phyloP scores from a whole-genome alignment of 495 filamentous ascomycete species.

The Podospora pseudoanserina region DNA sequence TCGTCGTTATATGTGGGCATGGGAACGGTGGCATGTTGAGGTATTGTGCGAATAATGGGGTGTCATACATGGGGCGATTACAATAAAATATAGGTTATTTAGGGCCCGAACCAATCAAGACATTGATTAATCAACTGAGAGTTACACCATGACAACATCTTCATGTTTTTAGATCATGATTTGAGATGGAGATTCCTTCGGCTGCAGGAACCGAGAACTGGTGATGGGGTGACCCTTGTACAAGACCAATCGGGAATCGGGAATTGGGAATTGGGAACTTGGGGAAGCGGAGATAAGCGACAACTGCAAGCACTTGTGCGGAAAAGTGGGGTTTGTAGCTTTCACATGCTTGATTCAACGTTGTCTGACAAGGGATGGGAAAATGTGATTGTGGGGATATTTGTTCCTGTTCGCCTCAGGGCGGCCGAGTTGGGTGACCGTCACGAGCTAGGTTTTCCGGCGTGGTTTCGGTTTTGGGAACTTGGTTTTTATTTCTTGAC shows the following conservation, averaged over 20 bases:
- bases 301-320: not conserved
- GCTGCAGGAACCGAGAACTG: not conserved
- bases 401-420: not conserved
- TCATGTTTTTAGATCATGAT: too few relatives aligned
- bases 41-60: not conserved
- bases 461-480: too few relatives aligned
- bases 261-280: not conserved
- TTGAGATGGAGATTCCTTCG: not conserved
- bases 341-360: conserved; percentile 1
- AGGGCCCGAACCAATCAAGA: not conserved
- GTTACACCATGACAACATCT: too few relatives aligned
- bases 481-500: not conserved
- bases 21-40: not conserved
- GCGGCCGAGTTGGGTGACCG: not conserved
- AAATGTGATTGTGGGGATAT: not conserved
- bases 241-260: too few relatives aligned
- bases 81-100: not conserved
- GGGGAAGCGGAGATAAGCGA: not conserved
- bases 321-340: not conserved
- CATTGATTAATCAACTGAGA: not conserved
- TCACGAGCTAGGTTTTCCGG: not conserved
- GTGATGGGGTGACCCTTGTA: not conserved
- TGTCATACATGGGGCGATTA: not conserved
- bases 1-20: too few relatives aligned
- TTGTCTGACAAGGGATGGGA: conserved; percentile 3